phyloP scores from a whole-genome alignment of 1,284 basidiomycete genomes.

The Ganoderma sp. region DNA sequence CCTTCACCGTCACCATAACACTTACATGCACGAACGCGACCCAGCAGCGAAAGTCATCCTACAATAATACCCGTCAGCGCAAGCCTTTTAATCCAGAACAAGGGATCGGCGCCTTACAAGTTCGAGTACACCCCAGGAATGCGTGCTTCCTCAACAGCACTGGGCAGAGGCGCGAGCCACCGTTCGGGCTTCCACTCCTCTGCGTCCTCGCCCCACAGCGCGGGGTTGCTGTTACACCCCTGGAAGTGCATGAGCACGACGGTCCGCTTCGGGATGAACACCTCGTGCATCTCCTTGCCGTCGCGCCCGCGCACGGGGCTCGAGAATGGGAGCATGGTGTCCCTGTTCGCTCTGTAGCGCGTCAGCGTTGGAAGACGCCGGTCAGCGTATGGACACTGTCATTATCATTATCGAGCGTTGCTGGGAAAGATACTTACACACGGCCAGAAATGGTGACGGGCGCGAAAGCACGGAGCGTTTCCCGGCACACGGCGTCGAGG shows the following conservation, averaged over 20 bases:
- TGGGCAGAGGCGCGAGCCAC: slow-evolving; percentile 11
- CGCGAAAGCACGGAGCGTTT: slow-evolving; percentile 53
- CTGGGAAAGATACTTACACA: background rate
- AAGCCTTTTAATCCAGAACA: background rate
- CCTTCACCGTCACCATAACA: background rate
- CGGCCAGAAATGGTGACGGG: background rate
- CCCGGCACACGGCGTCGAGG: slow-evolving; percentile 51
- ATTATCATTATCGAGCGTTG: background rate
- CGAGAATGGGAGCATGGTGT: slow-evolving; percentile 10
- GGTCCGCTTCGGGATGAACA: slow-evolving; percentile 5
- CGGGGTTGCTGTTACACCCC: slow-evolving; percentile 3
- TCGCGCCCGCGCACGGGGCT: slow-evolving; percentile 7
- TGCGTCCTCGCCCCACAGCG: slow-evolving; percentile 12
- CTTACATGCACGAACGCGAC: slow-evolving; percentile 10
- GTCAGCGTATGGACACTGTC: too few relatives aligned
- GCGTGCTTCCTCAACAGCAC: slow-evolving; percentile 1
- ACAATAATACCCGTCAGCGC: background rate
- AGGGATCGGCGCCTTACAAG: background rate
- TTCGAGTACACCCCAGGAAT: slow-evolving; percentile 16
- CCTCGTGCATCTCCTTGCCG: slow-evolving; percentile 8
- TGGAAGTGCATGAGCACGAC: slow-evolving; percentile 9
- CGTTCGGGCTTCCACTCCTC: slow-evolving; percentile 17
- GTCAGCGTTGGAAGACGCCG: background rate
- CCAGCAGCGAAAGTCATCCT: slow-evolving; percentile 11
- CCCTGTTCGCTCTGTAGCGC: background rate